A percentile compares a stretch with the other conserved stretches of the same genome.
Evolutionary conservation across 2,329 filamentous ascomycete genomes (phyloP).

Genomic region (Rhynchosporium graminicola): DNA sequence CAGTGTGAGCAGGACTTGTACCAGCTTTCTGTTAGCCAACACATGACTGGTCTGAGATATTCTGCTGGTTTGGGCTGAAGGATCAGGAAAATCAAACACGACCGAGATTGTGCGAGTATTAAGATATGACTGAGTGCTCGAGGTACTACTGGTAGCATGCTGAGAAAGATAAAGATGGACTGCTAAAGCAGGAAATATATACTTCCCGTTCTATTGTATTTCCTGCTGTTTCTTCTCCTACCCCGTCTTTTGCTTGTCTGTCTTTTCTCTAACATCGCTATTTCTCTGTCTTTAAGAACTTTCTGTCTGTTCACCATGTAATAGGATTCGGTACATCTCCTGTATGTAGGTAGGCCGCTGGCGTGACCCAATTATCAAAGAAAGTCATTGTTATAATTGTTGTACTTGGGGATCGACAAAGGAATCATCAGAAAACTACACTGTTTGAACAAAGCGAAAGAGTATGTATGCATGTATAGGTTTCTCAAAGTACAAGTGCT

Average conservation of each 20-base stretch:
- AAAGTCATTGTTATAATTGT: constrained; percentile 9
- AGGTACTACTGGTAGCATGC: too few species aligned
- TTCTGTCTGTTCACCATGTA: too few species aligned
- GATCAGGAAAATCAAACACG: not conserved
- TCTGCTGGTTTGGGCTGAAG: not conserved
- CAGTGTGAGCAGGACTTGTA: constrained; percentile 12
- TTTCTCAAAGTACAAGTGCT: too few species aligned
- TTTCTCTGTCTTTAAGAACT: not conserved
- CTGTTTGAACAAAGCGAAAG: too few species aligned
- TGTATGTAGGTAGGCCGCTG: not conserved
- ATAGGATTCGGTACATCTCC: not conserved
- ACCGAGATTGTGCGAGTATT: not conserved
- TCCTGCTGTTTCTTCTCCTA: not conserved
- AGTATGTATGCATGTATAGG: too few species aligned
- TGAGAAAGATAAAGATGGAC: not conserved
- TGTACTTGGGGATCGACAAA: not conserved
- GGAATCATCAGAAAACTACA: not conserved
- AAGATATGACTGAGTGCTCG: too few species aligned
- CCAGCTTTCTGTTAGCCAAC: constrained; percentile 7
- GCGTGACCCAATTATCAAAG: not conserved
- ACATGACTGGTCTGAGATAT: not conserved
- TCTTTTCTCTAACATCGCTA: not conserved
- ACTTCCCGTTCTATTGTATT: not conserved
- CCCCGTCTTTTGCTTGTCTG: not conserved
- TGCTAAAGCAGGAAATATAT: not conserved